Evolutionary conservation across 768 basidiomycete species (phyloP), one percentile per base, ranked within the genome.

Genomic region (Rhizopogon vinicolor): DNA sequence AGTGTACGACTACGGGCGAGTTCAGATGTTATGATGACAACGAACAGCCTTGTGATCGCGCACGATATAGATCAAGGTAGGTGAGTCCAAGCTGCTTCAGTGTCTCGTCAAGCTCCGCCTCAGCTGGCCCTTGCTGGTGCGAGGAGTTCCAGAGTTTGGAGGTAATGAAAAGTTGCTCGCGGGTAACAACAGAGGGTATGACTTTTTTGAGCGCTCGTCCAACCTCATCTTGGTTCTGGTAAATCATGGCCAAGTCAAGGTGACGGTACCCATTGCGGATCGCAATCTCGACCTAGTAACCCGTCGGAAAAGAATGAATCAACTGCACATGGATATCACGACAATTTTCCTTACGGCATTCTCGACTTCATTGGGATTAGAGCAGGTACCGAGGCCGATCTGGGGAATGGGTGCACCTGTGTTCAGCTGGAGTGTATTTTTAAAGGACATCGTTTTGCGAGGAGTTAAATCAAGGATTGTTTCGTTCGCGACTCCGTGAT

Each of bases 61-160:
- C 65, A 85, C 88, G 76, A 66, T 92, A 94, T 19, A 93, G 76
- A 66, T 94, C 93, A 42, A 95, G 74, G 65, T 93, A 95, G 43
- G 84, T 78, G 18, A 84, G 68, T 8, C 86, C 87, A 41, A 94
- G 81, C 65, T 89, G 85, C 53, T 69, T 64, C 18, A 95, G 78
- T 14, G 89, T 90, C 71, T 84, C 82, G 51, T 93, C 83, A 44
- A 93, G 83, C 61, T 85, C 87, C 49, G 80, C 81, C 74, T 86
- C 87, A 28, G 88, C 89, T 50, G 77, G 68, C 7, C 79, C 76
- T 5, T 87, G 84, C 56, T 77, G 78, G 65, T 91, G 90, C 9
- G 80, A 75, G 45, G 78, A 76, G 71, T 92, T 92, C 91, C 91
- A 93, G 44, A 91, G 78, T 69, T 94, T 91, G 42, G 83, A 84